A percentile compares a stretch with the other conserved stretches of the same genome.
These are phyloP conservation scores for Huntiella abstrusa DNA, from an alignment of 2,329 filamentous ascomycete genomes.

Conservation along the genomic window DNA sequence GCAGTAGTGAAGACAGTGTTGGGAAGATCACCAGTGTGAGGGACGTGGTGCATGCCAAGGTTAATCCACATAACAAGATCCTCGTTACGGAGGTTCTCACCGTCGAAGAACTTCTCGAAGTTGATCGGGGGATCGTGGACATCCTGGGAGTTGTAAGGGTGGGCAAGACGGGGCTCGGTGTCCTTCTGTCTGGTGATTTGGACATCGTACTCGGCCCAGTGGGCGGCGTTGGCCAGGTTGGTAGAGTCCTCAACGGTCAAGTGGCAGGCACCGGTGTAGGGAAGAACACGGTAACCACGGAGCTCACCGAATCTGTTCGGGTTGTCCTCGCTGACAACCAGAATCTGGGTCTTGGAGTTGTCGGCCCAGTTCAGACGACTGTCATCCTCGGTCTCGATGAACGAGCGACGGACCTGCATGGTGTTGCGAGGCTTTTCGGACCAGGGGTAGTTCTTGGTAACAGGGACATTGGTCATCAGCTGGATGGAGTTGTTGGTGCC, in stretches of 20 bases:
- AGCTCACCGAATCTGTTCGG: slow-evolving; percentile 29
- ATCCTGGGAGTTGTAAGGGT: slow-evolving; percentile 21
- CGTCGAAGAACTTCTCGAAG: slow-evolving; percentile 25
- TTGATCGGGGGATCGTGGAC: slow-evolving; percentile 25
- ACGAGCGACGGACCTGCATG: slow-evolving; percentile 17
- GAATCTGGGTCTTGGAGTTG: slow-evolving; percentile 26
- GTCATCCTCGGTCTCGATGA: slow-evolving; percentile 15
- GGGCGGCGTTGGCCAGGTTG: slow-evolving; percentile 19
- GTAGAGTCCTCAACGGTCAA: slow-evolving; percentile 26
- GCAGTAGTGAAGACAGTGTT: slow-evolving; percentile 19
- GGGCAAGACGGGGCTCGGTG: slow-evolving; percentile 16
- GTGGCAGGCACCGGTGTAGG: slow-evolving; percentile 20
- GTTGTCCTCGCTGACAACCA: slow-evolving; percentile 25
- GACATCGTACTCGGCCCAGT: slow-evolving; percentile 26
- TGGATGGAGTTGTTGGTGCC: slow-evolving; percentile 20
- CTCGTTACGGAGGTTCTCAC: slow-evolving; percentile 11
- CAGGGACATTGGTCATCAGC: slow-evolving; percentile 18
- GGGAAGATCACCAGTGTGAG: slow-evolving; percentile 23
- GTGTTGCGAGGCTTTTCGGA: slow-evolving; percentile 20
- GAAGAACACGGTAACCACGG: slow-evolving; percentile 26
- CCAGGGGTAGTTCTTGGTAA: slow-evolving; percentile 19
- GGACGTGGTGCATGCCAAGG: slow-evolving; percentile 37
- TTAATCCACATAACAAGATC: slow-evolving; percentile 33
- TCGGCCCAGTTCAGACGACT: slow-evolving; percentile 19
- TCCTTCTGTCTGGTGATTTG: slow-evolving; percentile 28